Base-by-base conservation (phyloP, 2,329 filamentous ascomycete genomes). In the Periconia sp. region DNA sequence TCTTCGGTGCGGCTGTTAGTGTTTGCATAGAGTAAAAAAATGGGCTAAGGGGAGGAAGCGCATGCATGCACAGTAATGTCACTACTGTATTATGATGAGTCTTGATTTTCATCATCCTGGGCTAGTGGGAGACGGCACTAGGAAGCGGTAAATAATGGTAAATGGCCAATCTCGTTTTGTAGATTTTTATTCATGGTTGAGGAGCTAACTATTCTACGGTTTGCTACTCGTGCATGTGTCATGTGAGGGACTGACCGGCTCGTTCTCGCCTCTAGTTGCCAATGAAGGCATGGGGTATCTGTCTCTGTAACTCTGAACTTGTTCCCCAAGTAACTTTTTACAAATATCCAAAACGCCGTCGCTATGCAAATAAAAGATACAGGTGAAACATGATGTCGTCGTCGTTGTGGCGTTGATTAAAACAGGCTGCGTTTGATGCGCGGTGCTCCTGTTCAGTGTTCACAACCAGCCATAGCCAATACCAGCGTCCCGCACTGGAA, bases 401-500 rank as follows among this genome's bases (percentile, higher is more conserved):
- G 37, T 29, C 18, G 18, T 37, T 38, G 43, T 40, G 41, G 28
- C 43, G 47, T 42, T 43, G 40, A 28, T 15, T 41, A 41, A 47
- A 50, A 50, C 30, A 24, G 16, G 23, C 24, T 29, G 22, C 17
- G 38, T 48, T 41, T 56, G 51, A 52, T 53, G 43, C 36, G 19
- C 18, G 13, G n/a, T 11, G n/a, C 4, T 13, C 21, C 28, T n/a
- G 5, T 13, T 34, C 30, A 25, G 17, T 25, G 17, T 31, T 63
- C 53, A 69, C 36, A 72, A 32, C 69, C 69, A 72, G 31, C 62
- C 68, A 38, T 69, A 70, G 22, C 66, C 67, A 26, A 70, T 46
- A 16, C 64, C 65, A 52, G 62, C 52, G 57, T 66, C 66, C 61
- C 59, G 68, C 65, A 67, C 65, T 52, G 66, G 66, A 51, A 66